Percentiles rank a stretch among this genome's conserved stretches.
Conservation (phyloP, 345 rosid species). For the Pugionium dolabratum region DNA sequence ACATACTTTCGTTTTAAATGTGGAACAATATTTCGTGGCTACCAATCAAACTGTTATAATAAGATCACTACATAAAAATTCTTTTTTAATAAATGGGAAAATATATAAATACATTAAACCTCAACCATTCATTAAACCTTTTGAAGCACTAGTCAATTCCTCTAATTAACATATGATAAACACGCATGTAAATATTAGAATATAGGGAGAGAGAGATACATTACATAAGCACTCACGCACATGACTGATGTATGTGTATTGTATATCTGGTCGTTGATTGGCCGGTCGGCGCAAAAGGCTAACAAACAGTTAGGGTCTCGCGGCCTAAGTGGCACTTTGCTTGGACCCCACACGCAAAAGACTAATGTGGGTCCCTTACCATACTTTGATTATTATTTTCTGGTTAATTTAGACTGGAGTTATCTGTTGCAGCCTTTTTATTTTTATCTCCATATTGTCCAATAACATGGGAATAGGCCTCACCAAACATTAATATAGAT, state of each 20-base stretch:
- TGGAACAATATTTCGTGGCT: not conserved
- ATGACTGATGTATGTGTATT: conserved; percentile 14
- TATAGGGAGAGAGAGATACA: not conserved
- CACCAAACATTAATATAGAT: conserved; percentile 2
- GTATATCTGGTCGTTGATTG: conserved; percentile 33
- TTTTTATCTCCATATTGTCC: conserved; percentile 34
- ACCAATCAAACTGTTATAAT: not conserved
- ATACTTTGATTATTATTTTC: not conserved
- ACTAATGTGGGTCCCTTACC: conserved; percentile 19
- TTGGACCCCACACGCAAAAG: conserved; percentile 33
- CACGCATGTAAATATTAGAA: not conserved
- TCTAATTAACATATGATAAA: not conserved
- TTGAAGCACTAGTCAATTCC: not conserved
- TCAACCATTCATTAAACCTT: not conserved
- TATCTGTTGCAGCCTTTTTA: conserved; percentile 31
- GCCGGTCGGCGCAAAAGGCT: conserved; percentile 42
- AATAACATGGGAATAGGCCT: conserved; percentile 42
- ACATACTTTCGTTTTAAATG: not conserved
- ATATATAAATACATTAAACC: not conserved
- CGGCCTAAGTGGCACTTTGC: not conserved
- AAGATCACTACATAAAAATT: not conserved
- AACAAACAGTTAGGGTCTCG: conserved; percentile 30
- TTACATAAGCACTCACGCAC: conserved; percentile 2
- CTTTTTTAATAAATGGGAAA: too few species aligned
- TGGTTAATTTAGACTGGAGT: conserved; percentile 11